A percentile compares a stretch with the other conserved stretches of the same genome.
Evolutionary conservation across 768 basidiomycete species (phyloP).

Genomic region (Russula dissimulans): DNA sequence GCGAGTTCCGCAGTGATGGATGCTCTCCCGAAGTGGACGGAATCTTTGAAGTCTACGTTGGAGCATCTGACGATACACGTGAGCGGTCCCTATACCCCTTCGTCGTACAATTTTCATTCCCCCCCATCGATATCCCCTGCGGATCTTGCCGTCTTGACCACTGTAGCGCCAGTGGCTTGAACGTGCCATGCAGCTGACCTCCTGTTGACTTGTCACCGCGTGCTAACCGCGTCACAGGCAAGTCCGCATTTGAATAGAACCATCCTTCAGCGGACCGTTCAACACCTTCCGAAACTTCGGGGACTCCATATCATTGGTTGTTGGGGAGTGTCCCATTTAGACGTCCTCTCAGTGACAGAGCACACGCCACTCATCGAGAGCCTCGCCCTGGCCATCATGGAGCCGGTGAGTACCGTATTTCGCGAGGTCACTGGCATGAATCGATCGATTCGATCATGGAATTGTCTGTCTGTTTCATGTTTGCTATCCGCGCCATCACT

Average conservation of each 20-base stretch:
- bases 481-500: background rate
- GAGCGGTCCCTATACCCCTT: constrained; percentile 23
- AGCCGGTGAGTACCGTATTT: constrained; percentile 37
- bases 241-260: constrained; percentile 44
- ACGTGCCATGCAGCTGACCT: constrained; percentile 8
- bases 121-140: constrained; percentile 12
- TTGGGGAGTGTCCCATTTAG: constrained; percentile 43
- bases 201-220: constrained; percentile 8
- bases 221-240: constrained; percentile 34
- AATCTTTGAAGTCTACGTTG: constrained; percentile 35
- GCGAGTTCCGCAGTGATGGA: constrained; percentile 58
- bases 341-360: constrained; percentile 36
- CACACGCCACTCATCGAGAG: constrained; percentile 49
- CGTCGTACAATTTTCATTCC: background rate
- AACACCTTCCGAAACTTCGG: constrained; percentile 42
- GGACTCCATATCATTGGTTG: constrained; percentile 58
- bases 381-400: constrained; percentile 52
- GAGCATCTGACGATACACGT: constrained; percentile 52
- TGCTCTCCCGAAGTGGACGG: constrained; percentile 48
- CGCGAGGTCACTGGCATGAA: background rate
- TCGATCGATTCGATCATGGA: constrained; percentile 2
- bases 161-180: background rate
- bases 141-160: constrained; percentile 2
- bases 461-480: background rate
- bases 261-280: constrained; percentile 40